Percentiles rank a stretch among this genome's conserved stretches.
phyloP scores from a whole-genome alignment of 345 rosid genomes.

The Physaria fendleri region DNA sequence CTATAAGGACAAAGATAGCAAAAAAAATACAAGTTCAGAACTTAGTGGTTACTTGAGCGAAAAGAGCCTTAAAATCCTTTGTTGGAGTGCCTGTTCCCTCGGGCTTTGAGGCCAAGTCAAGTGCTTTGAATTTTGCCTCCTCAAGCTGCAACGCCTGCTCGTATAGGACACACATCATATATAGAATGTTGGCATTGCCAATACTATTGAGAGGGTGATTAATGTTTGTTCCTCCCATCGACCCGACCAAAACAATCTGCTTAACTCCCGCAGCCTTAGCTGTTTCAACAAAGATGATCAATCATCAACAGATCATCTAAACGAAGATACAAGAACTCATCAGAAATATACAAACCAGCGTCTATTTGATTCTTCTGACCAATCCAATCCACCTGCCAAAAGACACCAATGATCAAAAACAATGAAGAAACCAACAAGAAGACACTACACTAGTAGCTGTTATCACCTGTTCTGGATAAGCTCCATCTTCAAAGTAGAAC shows the following conservation, averaged over 20 bases:
- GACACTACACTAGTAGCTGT: not conserved
- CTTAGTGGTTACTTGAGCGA: slow-evolving; percentile 51
- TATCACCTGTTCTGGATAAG: slow-evolving; percentile 91
- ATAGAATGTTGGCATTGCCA: slow-evolving; percentile 90
- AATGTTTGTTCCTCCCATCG: slow-evolving; percentile 90
- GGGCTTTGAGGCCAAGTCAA: slow-evolving; percentile 86
- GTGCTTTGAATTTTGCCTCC: slow-evolving; percentile 77
- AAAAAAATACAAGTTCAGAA: slow-evolving; percentile 38
- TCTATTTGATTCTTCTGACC: slow-evolving; percentile 98
- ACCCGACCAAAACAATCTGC: slow-evolving; percentile 91
- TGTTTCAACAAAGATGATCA: slow-evolving; percentile 19
- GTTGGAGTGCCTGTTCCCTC: slow-evolving; percentile 83
- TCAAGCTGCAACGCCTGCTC: slow-evolving; percentile 67
- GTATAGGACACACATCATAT: not conserved
- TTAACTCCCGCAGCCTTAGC: slow-evolving; percentile 91
- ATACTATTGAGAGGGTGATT: slow-evolving; percentile 77
- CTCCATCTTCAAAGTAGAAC: slow-evolving; percentile 85
- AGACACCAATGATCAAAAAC: not conserved
- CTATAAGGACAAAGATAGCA: not conserved
- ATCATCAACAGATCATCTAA: not conserved
- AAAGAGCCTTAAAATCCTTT: slow-evolving; percentile 79
- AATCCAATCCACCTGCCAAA: slow-evolving; percentile 83
- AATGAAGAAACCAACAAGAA: not conserved
- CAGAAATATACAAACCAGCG: slow-evolving; percentile 48
- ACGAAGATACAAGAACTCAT: not conserved